A percentile compares a stretch with the other conserved stretches of the same genome.
Evolutionary conservation across 2,329 filamentous ascomycete species (phyloP).

Genomic region (Aspergillus sp.): DNA sequence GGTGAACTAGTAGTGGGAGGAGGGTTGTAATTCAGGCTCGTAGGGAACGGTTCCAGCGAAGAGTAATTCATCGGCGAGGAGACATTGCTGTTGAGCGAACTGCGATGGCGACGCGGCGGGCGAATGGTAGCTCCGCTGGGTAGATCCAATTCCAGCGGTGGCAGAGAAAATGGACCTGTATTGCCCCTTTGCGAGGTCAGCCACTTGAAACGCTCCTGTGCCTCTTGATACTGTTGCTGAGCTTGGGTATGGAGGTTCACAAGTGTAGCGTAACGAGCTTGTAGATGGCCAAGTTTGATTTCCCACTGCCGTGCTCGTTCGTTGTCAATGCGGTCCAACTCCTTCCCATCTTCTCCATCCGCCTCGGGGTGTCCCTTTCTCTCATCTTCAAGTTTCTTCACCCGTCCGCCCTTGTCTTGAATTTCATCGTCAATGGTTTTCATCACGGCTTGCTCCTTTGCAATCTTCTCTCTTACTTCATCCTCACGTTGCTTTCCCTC

Average conservation of each 20-base stretch:
- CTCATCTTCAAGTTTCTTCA: constrained; percentile 63
- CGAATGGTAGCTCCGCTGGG: constrained; percentile 41
- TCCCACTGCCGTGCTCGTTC: constrained; percentile 51
- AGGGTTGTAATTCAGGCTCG: constrained; percentile 48
- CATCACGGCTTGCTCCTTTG: constrained; percentile 49
- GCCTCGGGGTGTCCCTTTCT: constrained; percentile 50
- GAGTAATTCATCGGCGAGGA: constrained; percentile 47
- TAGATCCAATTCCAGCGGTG: constrained; percentile 44
- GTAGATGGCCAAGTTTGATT: constrained; percentile 42
- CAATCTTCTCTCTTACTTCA: constrained; percentile 46
- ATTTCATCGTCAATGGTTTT: constrained; percentile 62
- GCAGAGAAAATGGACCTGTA: constrained; percentile 42
- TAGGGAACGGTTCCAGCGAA: constrained; percentile 41
- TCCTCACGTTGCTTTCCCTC: constrained; percentile 40
- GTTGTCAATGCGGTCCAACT: constrained; percentile 51
- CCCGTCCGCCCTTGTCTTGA: constrained; percentile 58
- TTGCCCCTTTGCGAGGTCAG: constrained; percentile 39
- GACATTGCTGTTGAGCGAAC: constrained; percentile 48
- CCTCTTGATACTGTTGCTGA: constrained; percentile 47
- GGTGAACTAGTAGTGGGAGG: constrained; percentile 53
- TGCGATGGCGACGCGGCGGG: constrained; percentile 47
- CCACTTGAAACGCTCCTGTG: constrained; percentile 47
- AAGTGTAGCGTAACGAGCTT: constrained; percentile 44
- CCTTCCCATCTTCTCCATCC: constrained; percentile 51
- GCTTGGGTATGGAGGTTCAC: constrained; percentile 44